Evolutionary conservation across 2,329 filamentous ascomycete genomes (phyloP), one percentile per base, ranked within the genome.

Genomic region (Myriosclerotinia curreyana): DNA sequence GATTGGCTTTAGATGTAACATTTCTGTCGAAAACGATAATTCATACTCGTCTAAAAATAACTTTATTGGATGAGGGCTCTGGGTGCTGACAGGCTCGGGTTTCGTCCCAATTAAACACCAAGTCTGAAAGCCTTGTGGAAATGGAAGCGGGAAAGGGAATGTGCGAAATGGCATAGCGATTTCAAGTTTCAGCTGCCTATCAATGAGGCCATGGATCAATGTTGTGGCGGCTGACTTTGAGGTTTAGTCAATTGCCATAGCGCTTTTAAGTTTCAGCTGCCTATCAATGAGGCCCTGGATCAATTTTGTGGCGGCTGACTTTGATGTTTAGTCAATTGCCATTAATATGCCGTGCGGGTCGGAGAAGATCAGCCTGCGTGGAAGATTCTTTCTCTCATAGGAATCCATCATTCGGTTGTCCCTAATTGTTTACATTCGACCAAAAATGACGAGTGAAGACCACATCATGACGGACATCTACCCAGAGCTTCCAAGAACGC

Each of bases 381-480:
- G 12, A 38, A 38, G 2, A 38, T 11, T 14, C 2, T 3, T 48
- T 48, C n/a, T 48, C 17, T 48, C 7, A 31, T 31, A 7, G 44
- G n/a, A 20, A 22, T 48, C n/a, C 0, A 22, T 20, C 17, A 5
- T 14, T 38, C 36, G 1, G 11, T 38, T 38, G 12, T 9, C 36
- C 36, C 36, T 14, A 14, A 38, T 38, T 38, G 36, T 38, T 12
- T 9, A 38, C 12, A 11, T 38, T 9, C 36, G 12, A 38, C 36
- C 9, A 44, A 50, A 5, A 28, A 50, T 50, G 48, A 8, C 42
- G 20, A 44, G 22, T 31, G 53, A 56, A 56, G 53, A 56, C 22
- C 38, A 44, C n/a, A 44, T 34, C n/a, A 56, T 56, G 53, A 22
- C 53, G 7, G 53, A 56, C 25, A n/a, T 28, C 12, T 56, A 46